These are phyloP conservation scores for Candida berthetii DNA, from an alignment of 805 yeast genomes.

Conservation along the genomic window DNA sequence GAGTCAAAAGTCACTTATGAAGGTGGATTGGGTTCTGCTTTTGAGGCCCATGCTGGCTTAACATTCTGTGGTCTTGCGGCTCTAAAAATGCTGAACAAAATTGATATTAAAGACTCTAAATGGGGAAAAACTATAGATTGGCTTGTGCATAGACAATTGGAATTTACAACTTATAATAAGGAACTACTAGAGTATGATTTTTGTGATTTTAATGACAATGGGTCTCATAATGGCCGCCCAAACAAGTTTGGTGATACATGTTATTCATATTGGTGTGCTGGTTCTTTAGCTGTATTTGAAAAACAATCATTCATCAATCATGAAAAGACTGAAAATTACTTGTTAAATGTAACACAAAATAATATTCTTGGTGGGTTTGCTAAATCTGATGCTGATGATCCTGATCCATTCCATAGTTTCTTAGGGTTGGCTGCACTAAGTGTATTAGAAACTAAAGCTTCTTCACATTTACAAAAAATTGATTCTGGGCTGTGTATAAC, in stretches of 20 bases:
- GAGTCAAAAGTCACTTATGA: constrained; percentile 31
- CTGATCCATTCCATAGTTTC: constrained; percentile 68
- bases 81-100: constrained; percentile 33
- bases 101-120: constrained; percentile 17
- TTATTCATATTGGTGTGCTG: constrained; percentile 80
- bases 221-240: constrained; percentile 85
- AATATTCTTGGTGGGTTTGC: constrained; percentile 69
- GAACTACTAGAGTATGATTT: constrained; percentile 22
- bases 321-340: constrained; percentile 30
- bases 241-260: constrained; percentile 85
- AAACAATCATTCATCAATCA: constrained; percentile 26
- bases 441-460: constrained; percentile 1
- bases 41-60: constrained; percentile 81
- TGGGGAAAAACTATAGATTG: constrained; percentile 43
- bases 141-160: constrained; percentile 61
- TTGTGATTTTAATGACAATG: constrained; percentile 46
- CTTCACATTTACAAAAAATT: neutral
- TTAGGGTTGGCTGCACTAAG: constrained; percentile 50
- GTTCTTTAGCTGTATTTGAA: constrained; percentile 42
- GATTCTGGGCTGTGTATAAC: neutral
- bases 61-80: constrained; percentile 79
- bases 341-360: constrained; percentile 55
- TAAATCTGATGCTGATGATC: constrained; percentile 54
- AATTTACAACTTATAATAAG: constrained; percentile 24
- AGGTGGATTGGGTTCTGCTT: constrained; percentile 66